Percentiles rank a stretch among this genome's conserved stretches.
phyloP scores from a whole-genome alignment of 2,329 filamentous ascomycete species.

The Berkeleyomyces rouxiae region DNA sequence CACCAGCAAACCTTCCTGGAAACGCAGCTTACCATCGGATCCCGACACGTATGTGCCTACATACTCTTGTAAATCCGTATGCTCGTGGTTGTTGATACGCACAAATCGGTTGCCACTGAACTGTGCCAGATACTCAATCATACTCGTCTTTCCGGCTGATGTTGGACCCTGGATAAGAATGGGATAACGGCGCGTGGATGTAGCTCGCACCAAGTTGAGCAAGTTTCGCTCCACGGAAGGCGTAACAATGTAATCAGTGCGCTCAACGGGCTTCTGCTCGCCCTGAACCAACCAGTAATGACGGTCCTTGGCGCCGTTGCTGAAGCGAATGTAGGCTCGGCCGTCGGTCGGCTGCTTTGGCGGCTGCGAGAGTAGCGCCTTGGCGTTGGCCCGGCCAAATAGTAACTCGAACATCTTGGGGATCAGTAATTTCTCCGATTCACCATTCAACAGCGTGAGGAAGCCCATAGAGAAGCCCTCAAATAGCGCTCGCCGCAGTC shows the following conservation, averaged over 20 bases:
- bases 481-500: constrained; percentile 67
- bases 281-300: constrained; percentile 88
- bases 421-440: constrained; percentile 62
- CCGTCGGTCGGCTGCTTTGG: constrained; percentile 65
- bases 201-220: constrained; percentile 82
- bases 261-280: constrained; percentile 44
- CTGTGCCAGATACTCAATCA: constrained; percentile 98
- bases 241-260: constrained; percentile 89
- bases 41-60: constrained; percentile 85
- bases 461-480: constrained; percentile 99
- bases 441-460: constrained; percentile 66
- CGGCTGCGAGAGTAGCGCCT: constrained; percentile 59
- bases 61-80: constrained; percentile 96
- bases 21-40: constrained; percentile 65
- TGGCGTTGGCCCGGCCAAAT: constrained; percentile 48
- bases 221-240: constrained; percentile 90
- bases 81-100: constrained; percentile 98
- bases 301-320: constrained; percentile 42
- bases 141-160: constrained; percentile 94
- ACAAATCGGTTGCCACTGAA: constrained; percentile 94
- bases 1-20: constrained; percentile 87
- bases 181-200: constrained; percentile 80
- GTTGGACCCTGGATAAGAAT: constrained; percentile 94
- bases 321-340: constrained; percentile 63
- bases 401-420: constrained; percentile 70